Percentiles rank a stretch among this genome's conserved stretches.
These are phyloP conservation scores for Protomyces lactucae-debilis DNA, from an alignment of 1,139 yeast species.

Conservation along the genomic window DNA sequence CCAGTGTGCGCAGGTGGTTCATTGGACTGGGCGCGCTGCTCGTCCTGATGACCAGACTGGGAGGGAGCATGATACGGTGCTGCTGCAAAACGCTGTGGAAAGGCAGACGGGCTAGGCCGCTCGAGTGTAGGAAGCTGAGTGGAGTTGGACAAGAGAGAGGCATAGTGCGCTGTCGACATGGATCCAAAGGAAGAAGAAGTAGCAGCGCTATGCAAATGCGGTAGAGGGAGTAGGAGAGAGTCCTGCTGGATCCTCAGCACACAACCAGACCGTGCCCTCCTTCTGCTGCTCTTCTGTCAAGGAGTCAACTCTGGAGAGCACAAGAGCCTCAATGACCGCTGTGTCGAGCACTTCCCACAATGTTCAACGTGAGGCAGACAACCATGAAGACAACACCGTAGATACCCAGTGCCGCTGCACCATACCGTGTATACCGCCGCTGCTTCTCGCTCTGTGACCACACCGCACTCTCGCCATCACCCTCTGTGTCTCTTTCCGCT, in stretches of 20 bases:
- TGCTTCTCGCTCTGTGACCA: conserved; percentile 18
- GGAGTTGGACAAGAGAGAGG: not conserved
- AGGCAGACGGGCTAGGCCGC: not conserved
- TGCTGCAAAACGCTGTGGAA: not conserved
- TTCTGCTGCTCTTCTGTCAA: too few relatives aligned
- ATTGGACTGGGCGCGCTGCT: not conserved
- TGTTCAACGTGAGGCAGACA: conserved; percentile 50
- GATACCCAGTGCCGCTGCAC: conserved; percentile 56
- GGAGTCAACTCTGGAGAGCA: too few relatives aligned
- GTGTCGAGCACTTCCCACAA: conserved; percentile 6
- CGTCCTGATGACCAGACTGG: not conserved
- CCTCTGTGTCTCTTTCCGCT: not conserved
- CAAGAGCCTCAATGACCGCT: not conserved
- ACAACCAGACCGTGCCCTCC: too few relatives aligned
- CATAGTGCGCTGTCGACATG: not conserved
- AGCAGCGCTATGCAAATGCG: too few relatives aligned
- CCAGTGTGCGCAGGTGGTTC: not conserved
- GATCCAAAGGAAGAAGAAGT: not conserved
- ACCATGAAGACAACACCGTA: conserved; percentile 81
- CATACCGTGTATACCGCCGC: conserved; percentile 45
- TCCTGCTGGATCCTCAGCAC: too few relatives aligned
- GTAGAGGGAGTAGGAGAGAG: too few relatives aligned
- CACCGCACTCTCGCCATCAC: conserved; percentile 19
- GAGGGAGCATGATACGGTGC: not conserved
- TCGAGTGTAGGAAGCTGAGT: not conserved